phyloP scores from a whole-genome alignment of 768 basidiomycete genomes.

The Phlebiopsis gigantea region DNA sequence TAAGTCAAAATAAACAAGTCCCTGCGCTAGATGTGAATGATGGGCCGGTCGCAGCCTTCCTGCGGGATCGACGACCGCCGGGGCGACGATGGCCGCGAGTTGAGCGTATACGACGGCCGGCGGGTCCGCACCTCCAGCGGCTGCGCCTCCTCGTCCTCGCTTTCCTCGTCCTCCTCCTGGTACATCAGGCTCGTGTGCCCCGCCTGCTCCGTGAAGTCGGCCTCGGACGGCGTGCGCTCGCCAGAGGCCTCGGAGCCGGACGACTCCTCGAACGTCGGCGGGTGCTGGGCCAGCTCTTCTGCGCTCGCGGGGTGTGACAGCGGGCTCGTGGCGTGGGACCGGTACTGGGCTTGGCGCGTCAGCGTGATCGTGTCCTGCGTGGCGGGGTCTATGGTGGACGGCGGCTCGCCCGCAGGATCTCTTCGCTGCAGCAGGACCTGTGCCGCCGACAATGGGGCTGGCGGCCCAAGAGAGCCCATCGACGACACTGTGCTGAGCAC shows the following conservation, averaged over 20 bases:
- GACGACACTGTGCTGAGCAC: slow-evolving; percentile 25
- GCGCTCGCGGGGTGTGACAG: slow-evolving; percentile 26
- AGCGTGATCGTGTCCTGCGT: slow-evolving; percentile 11
- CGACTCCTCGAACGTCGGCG: slow-evolving; percentile 15
- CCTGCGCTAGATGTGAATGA: slow-evolving; percentile 8
- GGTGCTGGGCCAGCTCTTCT: slow-evolving; percentile 19
- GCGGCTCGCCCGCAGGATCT: slow-evolving; percentile 20
- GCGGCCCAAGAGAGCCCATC: slow-evolving; percentile 17
- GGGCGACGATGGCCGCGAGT: slow-evolving; percentile 7
- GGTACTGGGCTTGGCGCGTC: slow-evolving; percentile 18
- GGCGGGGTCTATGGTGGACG: slow-evolving; percentile 22
- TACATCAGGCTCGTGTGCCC: slow-evolving; percentile 31
- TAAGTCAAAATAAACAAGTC: slow-evolving; percentile 2
- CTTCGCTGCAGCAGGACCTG: slow-evolving; percentile 28
- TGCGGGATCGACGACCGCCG: slow-evolving; percentile 5
- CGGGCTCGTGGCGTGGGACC: slow-evolving; percentile 33
- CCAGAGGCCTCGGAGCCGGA: no score
- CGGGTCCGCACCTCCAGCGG: slow-evolving; percentile 24
- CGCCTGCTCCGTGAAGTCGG: slow-evolving; percentile 20
- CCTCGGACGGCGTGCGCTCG: slow-evolving; percentile 21
- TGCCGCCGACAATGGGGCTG: slow-evolving; percentile 18
- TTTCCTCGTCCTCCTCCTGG: slow-evolving; percentile 28
- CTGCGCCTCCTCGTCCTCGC: slow-evolving; percentile 29
- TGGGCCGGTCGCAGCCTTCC: slow-evolving; percentile 8
- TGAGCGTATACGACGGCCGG: slow-evolving; percentile 16